Base-by-base conservation (phyloP, 2,329 filamentous ascomycete species). In the Penicillium frequentans region DNA sequence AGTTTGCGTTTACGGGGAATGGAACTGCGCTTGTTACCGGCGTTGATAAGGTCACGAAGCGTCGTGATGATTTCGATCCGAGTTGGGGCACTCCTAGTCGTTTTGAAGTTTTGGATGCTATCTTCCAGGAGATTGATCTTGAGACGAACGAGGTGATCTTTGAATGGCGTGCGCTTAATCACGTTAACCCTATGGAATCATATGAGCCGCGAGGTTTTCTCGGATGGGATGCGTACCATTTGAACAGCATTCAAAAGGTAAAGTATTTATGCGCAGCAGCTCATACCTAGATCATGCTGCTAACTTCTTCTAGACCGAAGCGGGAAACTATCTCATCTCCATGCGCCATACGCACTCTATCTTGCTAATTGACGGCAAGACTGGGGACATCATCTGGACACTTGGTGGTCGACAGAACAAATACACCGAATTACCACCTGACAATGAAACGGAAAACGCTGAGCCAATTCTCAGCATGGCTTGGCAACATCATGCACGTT, bases 401-500 rank as follows among this genome's bases (percentile, higher is more conserved):
- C n/a, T 52, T 9, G 49, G 49, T 2, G 39, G 39, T 3, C 39
- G 16, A 14, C 44, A 31, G 14, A 48, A 46, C 24, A 23, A 33
- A 13, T 47, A 49, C 24, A 14, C 26, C 23, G 49, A 45, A 27
- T 16, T 45, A 31, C 3, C 27, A 5, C 19, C n/a, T 16, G 14
- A n/a, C 26, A 29, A 31, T 35, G 49, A 21, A n/a, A 24, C 27
- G 3, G 24, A 42, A 8, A 9, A 8, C 19, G 26, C 35, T 14
- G 49, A 52, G 7, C 33, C 33, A 0, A 23, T 50, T 26, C 26
- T 52, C 16, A 24, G 21, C 16, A 52, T 33, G 27, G 39, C 49
- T 24, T 59, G 57, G 57, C 57, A 59, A 45, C 57, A 59, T n/a
- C 57, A 59, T 35, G 53, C 57, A 7, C 57, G 57, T 3, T 56